A percentile compares a stretch with the other conserved stretches of the same genome.
These are phyloP conservation scores for Russula sp. DNA, from an alignment of 768 basidiomycete genomes.

Conservation along the genomic window DNA sequence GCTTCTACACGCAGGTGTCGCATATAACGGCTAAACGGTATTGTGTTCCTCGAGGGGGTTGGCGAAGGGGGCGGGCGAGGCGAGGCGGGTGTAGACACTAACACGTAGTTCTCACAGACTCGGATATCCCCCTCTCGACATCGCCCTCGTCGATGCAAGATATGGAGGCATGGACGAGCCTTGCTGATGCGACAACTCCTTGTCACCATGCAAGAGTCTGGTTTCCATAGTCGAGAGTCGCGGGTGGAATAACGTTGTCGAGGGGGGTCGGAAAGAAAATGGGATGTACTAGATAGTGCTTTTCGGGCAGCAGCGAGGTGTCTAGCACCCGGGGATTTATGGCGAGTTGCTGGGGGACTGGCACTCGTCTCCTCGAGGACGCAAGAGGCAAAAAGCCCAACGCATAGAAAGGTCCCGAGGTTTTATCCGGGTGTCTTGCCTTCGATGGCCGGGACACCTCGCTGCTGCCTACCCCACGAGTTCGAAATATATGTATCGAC, in stretches of 20 bases:
- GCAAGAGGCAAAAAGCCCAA: too few species aligned
- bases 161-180: neutral
- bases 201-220: neutral
- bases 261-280: constrained; percentile 4
- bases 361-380: too few species aligned
- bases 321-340: constrained; percentile 25
- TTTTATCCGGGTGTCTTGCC: too few species aligned
- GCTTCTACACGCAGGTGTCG: neutral
- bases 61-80: too few species aligned
- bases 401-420: too few species aligned
- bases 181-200: neutral
- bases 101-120: neutral
- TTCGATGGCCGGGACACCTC: too few species aligned
- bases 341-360: constrained; percentile 19
- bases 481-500: too few species aligned
- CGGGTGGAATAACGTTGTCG: neutral
- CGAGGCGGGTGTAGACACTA: too few species aligned
- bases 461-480: too few species aligned
- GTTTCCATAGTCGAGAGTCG: neutral
- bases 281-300: neutral
- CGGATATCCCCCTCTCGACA: neutral
- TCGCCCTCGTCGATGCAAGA: neutral
- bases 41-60: neutral
- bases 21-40: neutral
- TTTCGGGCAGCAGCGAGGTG: constrained; percentile 16